A percentile compares a stretch with the other conserved stretches of the same genome.
phyloP scores from a whole-genome alignment of 2,329 filamentous ascomycete species.

The Volutella citrinella region DNA sequence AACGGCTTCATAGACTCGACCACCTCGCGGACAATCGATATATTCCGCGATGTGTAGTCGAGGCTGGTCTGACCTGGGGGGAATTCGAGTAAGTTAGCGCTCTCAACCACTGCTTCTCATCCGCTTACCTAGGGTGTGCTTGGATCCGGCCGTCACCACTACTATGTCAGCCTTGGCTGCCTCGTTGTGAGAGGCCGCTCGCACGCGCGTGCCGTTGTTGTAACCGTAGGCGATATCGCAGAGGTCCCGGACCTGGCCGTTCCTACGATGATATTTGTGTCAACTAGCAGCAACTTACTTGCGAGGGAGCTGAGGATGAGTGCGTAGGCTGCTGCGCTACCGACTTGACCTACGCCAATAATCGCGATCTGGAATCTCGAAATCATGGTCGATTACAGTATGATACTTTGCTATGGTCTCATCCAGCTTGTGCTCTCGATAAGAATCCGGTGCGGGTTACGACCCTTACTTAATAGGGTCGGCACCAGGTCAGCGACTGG shows the following conservation, averaged over 20 bases:
- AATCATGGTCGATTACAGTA: no score
- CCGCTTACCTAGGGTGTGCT: constrained; percentile 33
- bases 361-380: constrained; percentile 36
- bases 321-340: constrained; percentile 48
- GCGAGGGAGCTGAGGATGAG: constrained; percentile 49
- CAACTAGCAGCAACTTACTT: constrained; percentile 51
- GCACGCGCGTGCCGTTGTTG: constrained; percentile 40
- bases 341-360: constrained; percentile 49
- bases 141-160: constrained; percentile 53
- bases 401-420: no score
- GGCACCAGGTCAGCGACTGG: no score
- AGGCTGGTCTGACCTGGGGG: constrained; percentile 15
- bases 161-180: constrained; percentile 53
- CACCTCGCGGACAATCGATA: constrained; percentile 45
- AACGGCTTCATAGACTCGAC: constrained; percentile 48
- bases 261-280: constrained; percentile 43
- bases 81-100: not conserved
- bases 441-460: no score
- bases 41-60: constrained; percentile 37
- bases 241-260: constrained; percentile 51
- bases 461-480: no score
- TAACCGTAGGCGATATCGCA: constrained; percentile 46
- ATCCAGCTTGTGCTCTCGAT: no score
- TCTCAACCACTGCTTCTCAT: not conserved
- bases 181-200: constrained; percentile 42